Evolutionary conservation across 371 early-diverging fungal genomes (phyloP).

Genomic region (Haplosporangium sp.): DNA sequence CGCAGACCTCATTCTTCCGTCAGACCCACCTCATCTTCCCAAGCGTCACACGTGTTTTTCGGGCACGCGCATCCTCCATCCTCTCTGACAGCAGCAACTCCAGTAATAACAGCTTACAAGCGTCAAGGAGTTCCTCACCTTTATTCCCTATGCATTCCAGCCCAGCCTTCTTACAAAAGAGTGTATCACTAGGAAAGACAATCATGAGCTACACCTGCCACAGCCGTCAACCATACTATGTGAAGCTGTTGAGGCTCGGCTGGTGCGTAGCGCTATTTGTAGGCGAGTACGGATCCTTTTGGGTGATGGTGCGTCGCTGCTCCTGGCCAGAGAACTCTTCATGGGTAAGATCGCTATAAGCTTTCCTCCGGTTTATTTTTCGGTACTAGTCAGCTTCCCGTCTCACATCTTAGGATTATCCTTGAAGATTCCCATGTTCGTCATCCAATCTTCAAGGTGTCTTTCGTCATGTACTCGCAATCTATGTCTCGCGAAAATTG

Average conservation of each 20-base stretch:
- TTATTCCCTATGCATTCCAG: not conserved
- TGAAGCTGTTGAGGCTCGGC: constrained; percentile 17
- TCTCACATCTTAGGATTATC: not conserved
- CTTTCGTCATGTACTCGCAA: too few species aligned
- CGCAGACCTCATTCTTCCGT: constrained; percentile 3
- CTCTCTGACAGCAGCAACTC: constrained; percentile 4
- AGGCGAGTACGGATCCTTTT: constrained; percentile 33
- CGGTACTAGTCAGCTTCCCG: not conserved
- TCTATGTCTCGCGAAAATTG: too few species aligned
- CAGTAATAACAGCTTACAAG: not conserved
- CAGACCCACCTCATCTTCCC: constrained; percentile 2
- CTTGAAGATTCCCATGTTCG: not conserved
- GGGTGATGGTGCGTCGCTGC: constrained; percentile 39
- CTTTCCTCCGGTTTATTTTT: not conserved
- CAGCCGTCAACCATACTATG: constrained; percentile 26
- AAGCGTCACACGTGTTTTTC: constrained; percentile 6
- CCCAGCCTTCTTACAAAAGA: not conserved
- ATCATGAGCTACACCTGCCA: not conserved
- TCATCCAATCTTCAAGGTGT: too few species aligned
- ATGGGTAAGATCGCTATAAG: constrained; percentile 23
- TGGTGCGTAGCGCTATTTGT: constrained; percentile 24
- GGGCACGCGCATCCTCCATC: constrained; percentile 13
- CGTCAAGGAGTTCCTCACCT: not conserved
- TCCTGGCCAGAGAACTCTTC: constrained; percentile 38
- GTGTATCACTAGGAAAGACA: not conserved